Conservation (phyloP, 345 rosid species). For the Balakata baccata region DNA sequence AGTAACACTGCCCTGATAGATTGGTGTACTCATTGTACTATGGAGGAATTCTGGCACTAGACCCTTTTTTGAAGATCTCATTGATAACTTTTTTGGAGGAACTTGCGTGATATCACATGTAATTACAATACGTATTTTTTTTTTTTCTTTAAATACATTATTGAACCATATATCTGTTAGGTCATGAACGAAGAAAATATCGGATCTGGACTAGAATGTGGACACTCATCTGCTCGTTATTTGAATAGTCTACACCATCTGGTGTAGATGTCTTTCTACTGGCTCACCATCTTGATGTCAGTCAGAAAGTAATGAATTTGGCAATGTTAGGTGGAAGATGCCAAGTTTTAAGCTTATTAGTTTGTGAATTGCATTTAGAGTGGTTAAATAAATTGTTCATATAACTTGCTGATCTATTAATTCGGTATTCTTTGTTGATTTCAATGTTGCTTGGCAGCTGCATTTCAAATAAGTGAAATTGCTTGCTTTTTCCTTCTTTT, state of each 20-base stretch:
- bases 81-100: not conserved
- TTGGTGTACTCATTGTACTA: no score
- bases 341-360: no score
- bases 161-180: not conserved
- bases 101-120: not conserved
- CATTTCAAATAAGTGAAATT: not conserved
- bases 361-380: no score
- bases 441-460: not conserved
- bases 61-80: not conserved
- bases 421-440: not conserved
- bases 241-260: not conserved
- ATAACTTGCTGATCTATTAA: not conserved
- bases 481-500: no score
- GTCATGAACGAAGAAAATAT: not conserved
- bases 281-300: not conserved
- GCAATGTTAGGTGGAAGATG: not conserved
- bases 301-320: not conserved
- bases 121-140: not conserved
- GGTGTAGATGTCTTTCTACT: not conserved
- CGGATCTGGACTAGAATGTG: no score
- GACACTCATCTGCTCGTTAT: no score
- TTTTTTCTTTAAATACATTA: not conserved
- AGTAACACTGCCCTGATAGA: no score
- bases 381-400: not conserved
- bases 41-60: no score